Evolutionary conservation across 83 land plant genomes (phyloP).

Genomic region (Picea abies): DNA sequence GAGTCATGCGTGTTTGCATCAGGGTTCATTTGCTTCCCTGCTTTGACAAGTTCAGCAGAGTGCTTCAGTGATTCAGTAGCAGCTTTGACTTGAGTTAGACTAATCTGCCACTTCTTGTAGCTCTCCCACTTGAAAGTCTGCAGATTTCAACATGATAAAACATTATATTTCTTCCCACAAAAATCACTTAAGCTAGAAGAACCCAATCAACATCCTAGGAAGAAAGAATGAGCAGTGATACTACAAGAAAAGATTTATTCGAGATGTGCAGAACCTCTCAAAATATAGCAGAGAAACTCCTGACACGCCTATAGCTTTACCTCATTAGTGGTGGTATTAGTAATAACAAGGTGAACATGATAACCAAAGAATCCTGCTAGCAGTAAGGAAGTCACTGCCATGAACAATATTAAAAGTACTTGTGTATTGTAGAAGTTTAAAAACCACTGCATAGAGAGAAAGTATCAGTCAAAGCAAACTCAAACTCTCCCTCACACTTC

Average conservation of each 20-base stretch:
- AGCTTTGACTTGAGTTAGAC: conserved; percentile 50
- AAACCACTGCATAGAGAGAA: conserved; percentile 70
- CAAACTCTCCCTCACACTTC: not conserved
- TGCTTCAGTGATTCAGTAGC: conserved; percentile 50
- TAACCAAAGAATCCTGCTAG: conserved; percentile 80
- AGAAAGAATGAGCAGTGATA: not conserved
- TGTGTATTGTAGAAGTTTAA: conserved; percentile 77
- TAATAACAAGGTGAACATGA: conserved; percentile 74
- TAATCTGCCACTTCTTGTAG: conserved; percentile 64
- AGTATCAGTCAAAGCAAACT: conserved; percentile 2
- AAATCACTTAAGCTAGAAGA: not conserved
- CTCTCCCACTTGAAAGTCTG: conserved; percentile 95
- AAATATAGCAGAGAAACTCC: not conserved
- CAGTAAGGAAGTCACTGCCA: conserved; percentile 68
- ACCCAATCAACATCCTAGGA: not conserved
- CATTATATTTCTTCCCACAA: conserved; percentile 10
- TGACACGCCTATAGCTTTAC: conserved; percentile 23
- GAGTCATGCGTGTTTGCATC: conserved; percentile 18
- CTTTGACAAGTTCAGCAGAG: conserved; percentile 19
- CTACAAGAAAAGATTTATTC: not conserved
- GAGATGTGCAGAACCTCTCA: not conserved
- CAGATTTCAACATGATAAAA: not conserved
- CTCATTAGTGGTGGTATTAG: conserved; percentile 96
- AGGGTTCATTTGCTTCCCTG: conserved; percentile 15
- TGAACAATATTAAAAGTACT: conserved; percentile 73